Percentiles rank a stretch among this genome's conserved stretches.
Conservation (phyloP, 208 protist genomes). For the Leishmania aethiopica region DNA sequence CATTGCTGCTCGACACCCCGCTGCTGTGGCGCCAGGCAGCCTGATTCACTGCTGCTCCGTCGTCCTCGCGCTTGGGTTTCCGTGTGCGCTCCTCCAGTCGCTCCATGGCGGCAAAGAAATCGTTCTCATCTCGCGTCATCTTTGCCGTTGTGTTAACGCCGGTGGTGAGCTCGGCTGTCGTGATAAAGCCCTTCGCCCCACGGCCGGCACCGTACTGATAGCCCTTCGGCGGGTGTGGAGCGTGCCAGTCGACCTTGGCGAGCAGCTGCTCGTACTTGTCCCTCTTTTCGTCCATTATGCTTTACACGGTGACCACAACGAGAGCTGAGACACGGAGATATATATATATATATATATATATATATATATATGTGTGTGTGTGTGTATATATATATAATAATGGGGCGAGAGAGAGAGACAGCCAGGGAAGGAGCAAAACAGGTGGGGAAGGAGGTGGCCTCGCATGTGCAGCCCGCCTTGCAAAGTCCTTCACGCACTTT, state of each 20-base stretch:
- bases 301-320: background rate
- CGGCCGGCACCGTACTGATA: conserved; percentile 81
- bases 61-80: conserved; percentile 13
- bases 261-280: conserved; percentile 85
- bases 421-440: background rate
- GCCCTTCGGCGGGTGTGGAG: conserved; percentile 61
- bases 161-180: conserved; percentile 73
- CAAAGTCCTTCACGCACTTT: background rate
- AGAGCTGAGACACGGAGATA: background rate
- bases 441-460: background rate
- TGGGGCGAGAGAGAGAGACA: background rate
- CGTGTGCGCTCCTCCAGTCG: conserved; percentile 48
- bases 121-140: conserved; percentile 46
- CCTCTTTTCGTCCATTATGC: conserved; percentile 17
- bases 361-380: too few relatives aligned
- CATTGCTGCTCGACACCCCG: background rate
- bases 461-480: too few relatives aligned
- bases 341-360: background rate
- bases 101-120: conserved; percentile 56
- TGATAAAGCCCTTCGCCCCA: conserved; percentile 77
- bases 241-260: conserved; percentile 76
- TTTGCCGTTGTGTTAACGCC: conserved; percentile 22
- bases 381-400: background rate
- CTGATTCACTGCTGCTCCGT: background rate
- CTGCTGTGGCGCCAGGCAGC: background rate